Conservation (phyloP, 306 rosid genomes). For the Pterocarpus santalinus region DNA sequence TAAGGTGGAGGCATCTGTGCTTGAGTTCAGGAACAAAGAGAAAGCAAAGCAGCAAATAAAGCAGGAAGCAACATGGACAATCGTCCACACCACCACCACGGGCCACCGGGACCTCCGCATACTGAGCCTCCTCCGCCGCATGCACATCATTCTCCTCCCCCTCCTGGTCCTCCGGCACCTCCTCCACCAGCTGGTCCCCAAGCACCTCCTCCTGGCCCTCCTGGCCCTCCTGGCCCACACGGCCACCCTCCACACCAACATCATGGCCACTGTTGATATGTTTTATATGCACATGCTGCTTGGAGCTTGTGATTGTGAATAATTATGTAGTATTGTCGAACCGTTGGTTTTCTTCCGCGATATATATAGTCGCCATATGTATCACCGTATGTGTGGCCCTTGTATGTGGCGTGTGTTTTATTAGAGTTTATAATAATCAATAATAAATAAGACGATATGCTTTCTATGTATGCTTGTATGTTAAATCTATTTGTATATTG, state of each 20-base stretch:
- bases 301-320: not conserved
- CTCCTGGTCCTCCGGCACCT: slow-evolving; percentile 45
- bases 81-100: slow-evolving; percentile 57
- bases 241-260: slow-evolving; percentile 52
- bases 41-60: not conserved
- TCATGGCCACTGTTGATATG: not conserved
- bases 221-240: slow-evolving; percentile 50
- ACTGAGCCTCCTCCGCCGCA: slow-evolving; percentile 51
- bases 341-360: too few species aligned
- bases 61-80: slow-evolving; percentile 48
- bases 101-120: slow-evolving; percentile 46
- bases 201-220: slow-evolving; percentile 43
- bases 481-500: too few species aligned
- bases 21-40: not conserved
- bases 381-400: not conserved
- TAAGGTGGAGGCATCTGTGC: not conserved
- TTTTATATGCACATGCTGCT: not conserved
- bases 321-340: not conserved
- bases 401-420: not conserved
- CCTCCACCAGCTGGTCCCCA: slow-evolving; percentile 30
- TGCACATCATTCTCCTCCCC: slow-evolving; percentile 47
- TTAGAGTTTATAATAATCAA: too few species aligned
- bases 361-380: too few species aligned
- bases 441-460: too few species aligned
- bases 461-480: too few species aligned